Conservation (phyloP, 2,329 filamentous ascomycete species). For the Trichoderma sp. region DNA sequence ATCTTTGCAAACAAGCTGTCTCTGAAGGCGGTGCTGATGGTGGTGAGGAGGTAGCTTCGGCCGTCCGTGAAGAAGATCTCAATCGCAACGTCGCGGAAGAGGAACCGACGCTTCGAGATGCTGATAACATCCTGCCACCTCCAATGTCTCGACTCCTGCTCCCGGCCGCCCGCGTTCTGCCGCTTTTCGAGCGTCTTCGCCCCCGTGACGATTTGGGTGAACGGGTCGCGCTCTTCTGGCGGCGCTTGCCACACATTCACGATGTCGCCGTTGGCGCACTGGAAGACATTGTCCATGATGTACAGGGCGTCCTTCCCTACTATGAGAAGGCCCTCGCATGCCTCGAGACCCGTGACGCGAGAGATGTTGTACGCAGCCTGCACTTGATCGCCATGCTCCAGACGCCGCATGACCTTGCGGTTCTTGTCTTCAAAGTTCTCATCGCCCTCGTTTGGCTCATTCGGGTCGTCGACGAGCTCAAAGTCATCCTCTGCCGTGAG, state of each 20-base stretch:
- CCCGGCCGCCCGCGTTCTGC: conserved; percentile 55
- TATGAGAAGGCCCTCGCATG: conserved; percentile 89
- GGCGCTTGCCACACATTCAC: conserved; percentile 96
- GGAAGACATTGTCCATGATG: conserved; percentile 95
- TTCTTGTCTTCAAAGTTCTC: conserved; percentile 96
- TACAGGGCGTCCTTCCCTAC: conserved; percentile 91
- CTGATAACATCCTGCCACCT: conserved; percentile 93
- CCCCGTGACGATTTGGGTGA: conserved; percentile 86
- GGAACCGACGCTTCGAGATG: conserved; percentile 90
- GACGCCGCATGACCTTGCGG: conserved; percentile 91
- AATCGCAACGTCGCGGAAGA: conserved; percentile 94
- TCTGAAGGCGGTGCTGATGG: conserved; percentile 70
- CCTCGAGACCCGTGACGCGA: conserved; percentile 88
- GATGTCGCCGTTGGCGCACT: conserved; percentile 92
- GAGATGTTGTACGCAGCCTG: conserved; percentile 95
- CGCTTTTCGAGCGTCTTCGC: conserved; percentile 63
- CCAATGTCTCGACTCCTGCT: conserved; percentile 88
- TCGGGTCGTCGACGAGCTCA: conserved; percentile 92
- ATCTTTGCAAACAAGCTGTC: conserved; percentile 82
- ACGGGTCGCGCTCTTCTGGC: conserved; percentile 87
- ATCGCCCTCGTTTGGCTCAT: conserved; percentile 72
- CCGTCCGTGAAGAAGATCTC: conserved; percentile 98
- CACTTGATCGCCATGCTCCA: conserved; percentile 88
- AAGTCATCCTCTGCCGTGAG: conserved; percentile 78
- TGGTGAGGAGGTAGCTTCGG: conserved; percentile 88